Conservation (phyloP, 75 land plant species). For the Picea glauca region DNA sequence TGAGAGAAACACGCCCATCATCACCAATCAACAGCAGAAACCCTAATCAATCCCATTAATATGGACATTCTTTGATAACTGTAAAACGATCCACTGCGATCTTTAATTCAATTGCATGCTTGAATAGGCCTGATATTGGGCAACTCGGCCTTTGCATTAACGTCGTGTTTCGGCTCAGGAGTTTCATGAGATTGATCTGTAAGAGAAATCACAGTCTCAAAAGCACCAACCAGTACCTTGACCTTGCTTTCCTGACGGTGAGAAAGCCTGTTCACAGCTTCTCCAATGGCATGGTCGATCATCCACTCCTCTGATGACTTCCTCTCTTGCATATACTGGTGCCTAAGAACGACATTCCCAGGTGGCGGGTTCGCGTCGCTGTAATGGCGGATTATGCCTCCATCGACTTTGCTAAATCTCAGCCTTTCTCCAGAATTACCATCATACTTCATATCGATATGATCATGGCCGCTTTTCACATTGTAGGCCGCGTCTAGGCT, state of each 20-base stretch:
- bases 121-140: no score
- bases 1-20: no score
- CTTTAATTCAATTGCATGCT: no score
- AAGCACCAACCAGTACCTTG: conserved; percentile 32
- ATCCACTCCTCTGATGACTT: conserved; percentile 34
- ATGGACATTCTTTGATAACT: no score
- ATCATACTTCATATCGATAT: no score
- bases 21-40: no score
- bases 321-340: conserved; percentile 12
- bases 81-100: no score
- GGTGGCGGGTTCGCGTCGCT: neutral
- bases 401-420: neutral
- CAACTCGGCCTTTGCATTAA: no score
- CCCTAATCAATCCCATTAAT: no score
- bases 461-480: neutral
- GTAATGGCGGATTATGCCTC: neutral
- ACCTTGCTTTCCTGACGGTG: conserved; percentile 24
- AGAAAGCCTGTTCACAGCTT: conserved; percentile 30
- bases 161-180: no score
- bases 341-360: conserved; percentile 12
- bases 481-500: neutral
- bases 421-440: neutral
- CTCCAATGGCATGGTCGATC: conserved; percentile 29
- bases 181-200: neutral
- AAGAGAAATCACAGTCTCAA: conserved; percentile 25